Base-by-base conservation (phyloP, 768 basidiomycete genomes). In the Lactifluus subvellereus region DNA sequence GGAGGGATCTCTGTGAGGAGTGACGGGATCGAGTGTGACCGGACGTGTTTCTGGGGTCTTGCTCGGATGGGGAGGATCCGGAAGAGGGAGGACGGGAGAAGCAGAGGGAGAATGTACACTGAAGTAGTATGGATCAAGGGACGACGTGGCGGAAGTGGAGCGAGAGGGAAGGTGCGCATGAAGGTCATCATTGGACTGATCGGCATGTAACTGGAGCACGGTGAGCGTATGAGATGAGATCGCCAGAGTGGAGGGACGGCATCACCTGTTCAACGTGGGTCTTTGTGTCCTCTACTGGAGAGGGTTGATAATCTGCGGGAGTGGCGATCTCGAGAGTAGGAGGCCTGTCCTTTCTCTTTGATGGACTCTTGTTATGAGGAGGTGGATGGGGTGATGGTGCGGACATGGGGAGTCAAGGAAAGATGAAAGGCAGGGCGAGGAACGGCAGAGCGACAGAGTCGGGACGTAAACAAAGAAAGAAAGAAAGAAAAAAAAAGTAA, bases 41-140 rank as follows among this genome's bases (percentile, higher is more conserved):
- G 54, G 62, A 43, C 76, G 77, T 51, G 80, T 81, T 67, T 89
- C 88, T 38, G 88, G 88, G 4, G 88, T 89, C 52, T 76, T 79
- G 65, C 81, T 82, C 37, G 78, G 71, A 48, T 77, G 71, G 30
- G 74, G 60, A 16, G 72, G 27, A 37, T 69, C 71, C 5, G 70
- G 73, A 20, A 73, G 73, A 38, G 83, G 80, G 14, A 80, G 82
- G 3, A 79, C 69, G 10, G 88, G 86, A 9, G 87, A 88, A 64
- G 84, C 84, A n/a, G 83, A 80, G 30, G 87, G 84, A 42, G 87
- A 85, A 67, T 79, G 81, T 30, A 83, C 74, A 53, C 88, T 86
- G 77, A 93, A 93, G 74, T 94, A 94, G 73, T 94, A 94, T 8
- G 91, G 89, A 77, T 93, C 91, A 59, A 94, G 79, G 49, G 91